Base-by-base conservation (phyloP, 257 asterid species). In the Solanum habrochaites region DNA sequence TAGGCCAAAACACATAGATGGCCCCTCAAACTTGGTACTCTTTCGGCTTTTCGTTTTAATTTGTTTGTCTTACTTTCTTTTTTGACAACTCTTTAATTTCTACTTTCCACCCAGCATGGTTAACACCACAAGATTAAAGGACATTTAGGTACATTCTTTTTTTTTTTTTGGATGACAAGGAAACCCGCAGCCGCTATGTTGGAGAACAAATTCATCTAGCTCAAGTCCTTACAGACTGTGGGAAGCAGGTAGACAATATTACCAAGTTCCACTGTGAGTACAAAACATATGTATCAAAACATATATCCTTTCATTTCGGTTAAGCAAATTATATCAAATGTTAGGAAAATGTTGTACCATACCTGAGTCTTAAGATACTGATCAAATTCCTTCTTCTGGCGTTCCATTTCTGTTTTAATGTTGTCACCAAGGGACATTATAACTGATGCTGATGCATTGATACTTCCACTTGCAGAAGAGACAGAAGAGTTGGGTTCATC, bases 401-500 rank as follows among this genome's bases (percentile, higher is more conserved):
- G 90, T 87, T 90, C 94, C 43, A 96, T 86, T 85, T 94, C 98
- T 82, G 92, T 87, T 89, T 89, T 94, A 86, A 95, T 39, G 87
- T 91, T 93, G 71, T 90, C 92, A 47, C 88, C 87, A 67, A 92
- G 88, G 69, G 95, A 88, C 74, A 93, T 86, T 74, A 93, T 87
- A 83, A 92, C 86, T n/a, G 98, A 92, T 16, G 98, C 88, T 31
- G 93, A 73, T 84, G 89, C 91, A 23, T 86, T 90, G 85, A 92
- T 89, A 88, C 93, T 90, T 88, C 98, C 94, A 86, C 94, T 93
- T 69, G 93, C 96, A 5, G 95, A 94, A 83, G 94, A 91, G 82
- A 94, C 89, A n/a, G 98, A 93, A 18, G 98, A 95, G 90, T 94
- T 93, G n/a, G 88, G 93, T 86, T 96, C 98, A 66, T 95, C 97